These are phyloP conservation scores for Coemansia sp. DNA, from an alignment of 192 early-diverging fungal species.

Conservation along the genomic window DNA sequence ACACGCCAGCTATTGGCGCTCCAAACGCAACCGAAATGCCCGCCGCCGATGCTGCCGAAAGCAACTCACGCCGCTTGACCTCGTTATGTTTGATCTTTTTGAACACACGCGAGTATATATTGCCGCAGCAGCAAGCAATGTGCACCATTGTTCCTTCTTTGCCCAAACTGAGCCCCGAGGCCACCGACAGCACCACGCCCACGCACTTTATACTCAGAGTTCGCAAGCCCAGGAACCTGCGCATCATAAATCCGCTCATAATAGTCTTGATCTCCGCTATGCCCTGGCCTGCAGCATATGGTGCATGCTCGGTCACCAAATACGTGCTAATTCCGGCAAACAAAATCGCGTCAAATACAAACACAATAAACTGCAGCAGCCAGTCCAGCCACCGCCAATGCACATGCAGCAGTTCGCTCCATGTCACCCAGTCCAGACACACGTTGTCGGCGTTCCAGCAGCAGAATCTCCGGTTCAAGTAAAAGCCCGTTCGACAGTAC, in stretches of 20 bases:
- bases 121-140: slow-evolving; percentile 90
- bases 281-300: slow-evolving; percentile 75
- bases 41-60: slow-evolving; percentile 86
- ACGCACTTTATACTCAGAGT: slow-evolving; percentile 83
- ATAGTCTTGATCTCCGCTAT: slow-evolving; percentile 85
- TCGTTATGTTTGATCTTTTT: slow-evolving; percentile 79
- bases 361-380: slow-evolving; percentile 48
- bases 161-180: slow-evolving; percentile 87
- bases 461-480: slow-evolving; percentile 80
- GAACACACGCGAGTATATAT: slow-evolving; percentile 79
- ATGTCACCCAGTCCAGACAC: slow-evolving; percentile 62
- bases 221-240: slow-evolving; percentile 65
- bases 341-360: slow-evolving; percentile 33
- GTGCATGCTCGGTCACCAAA: slow-evolving; percentile 77
- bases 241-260: slow-evolving; percentile 73
- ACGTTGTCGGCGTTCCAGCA: slow-evolving; percentile 72
- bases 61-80: slow-evolving; percentile 79
- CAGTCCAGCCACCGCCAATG: slow-evolving; percentile 46
- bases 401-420: slow-evolving; percentile 55
- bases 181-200: slow-evolving; percentile 83
- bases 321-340: slow-evolving; percentile 76
- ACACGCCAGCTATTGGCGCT: slow-evolving; percentile 85
- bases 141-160: slow-evolving; percentile 98
- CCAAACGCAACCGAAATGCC: slow-evolving; percentile 99
- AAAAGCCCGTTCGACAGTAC: slow-evolving; percentile 76